Evolutionary conservation across 2,329 filamentous ascomycete genomes (phyloP), one percentile per base, ranked within the genome.

Genomic region (Verticillium dahliae): DNA sequence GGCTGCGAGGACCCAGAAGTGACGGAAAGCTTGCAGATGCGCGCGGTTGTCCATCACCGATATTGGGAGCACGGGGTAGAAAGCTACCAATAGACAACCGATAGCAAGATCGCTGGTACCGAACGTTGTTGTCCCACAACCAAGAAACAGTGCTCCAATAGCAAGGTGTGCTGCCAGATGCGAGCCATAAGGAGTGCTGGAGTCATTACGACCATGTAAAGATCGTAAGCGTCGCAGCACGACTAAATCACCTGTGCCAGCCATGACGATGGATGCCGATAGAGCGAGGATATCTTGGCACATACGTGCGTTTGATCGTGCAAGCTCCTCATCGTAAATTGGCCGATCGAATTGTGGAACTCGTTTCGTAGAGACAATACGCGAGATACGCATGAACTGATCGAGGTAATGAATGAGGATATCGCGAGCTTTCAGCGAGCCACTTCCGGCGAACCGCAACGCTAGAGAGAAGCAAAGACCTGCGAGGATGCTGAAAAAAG

Each of bases 1-100:
- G 0, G 91, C 89, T 1, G 95, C 95, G 3, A 99, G 82, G 11
- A 97, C 94, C 95, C 95, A 99, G 70, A 99, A 90, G 75, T 99
- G 94, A 5, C 96, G 87, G 78, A 99, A 95, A 3, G 96, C 95
- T 77, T 99, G 95, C 6, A 99, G 82, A 69, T 99, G 95, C 11
- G 92, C 92, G 66, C 91, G 90, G 71, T 98, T 98, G 76, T 99
- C 95, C 69, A 96, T 90, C 1, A 98, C 91, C 35, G 86, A 89
- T 10, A 86, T 89, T 0, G 95, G 95, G 72, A 96, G 97, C 22
- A 97, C 83, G 0, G 95, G 95, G 70, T 99, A 99, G 73, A 99
- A 96, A 1, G 95, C 90, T 54, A 95, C 89, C 7, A 99, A 85
- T 6, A 99, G 81, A 13, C 91, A 86, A 1, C 92, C 94, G 57